Evolutionary conservation across 768 basidiomycete species (phyloP).

Genomic region (Tylopilus sp.): DNA sequence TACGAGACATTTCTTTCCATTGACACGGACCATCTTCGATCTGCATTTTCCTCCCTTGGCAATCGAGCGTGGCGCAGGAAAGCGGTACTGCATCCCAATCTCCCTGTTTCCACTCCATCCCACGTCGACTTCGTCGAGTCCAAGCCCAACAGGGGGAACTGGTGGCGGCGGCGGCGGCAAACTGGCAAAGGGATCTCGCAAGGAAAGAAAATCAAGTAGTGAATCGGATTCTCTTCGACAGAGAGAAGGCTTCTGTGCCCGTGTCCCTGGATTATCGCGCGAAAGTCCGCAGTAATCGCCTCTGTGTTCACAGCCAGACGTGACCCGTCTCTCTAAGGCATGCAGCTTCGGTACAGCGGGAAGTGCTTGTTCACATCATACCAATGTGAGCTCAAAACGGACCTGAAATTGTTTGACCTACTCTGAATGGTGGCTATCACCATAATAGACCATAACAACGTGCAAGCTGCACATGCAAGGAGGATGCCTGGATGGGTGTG

Average conservation of each 20-base stretch:
- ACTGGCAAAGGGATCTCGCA: slow-evolving; percentile 34
- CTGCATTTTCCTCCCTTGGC: slow-evolving; percentile 22
- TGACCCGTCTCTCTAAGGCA: slow-evolving; percentile 7
- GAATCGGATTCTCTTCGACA: slow-evolving; percentile 25
- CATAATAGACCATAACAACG: slow-evolving; percentile 23
- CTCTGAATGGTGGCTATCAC: slow-evolving; percentile 20
- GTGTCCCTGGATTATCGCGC: background rate
- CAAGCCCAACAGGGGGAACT: slow-evolving; percentile 25
- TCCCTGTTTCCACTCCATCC: slow-evolving; percentile 24
- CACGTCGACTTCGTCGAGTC: slow-evolving; percentile 27
- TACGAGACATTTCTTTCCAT: slow-evolving; percentile 21
- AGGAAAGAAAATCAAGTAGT: slow-evolving; percentile 30
- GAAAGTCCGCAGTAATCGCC: background rate
- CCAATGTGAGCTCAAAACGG: slow-evolving; percentile 1
- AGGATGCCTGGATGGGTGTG: slow-evolving; percentile 8
- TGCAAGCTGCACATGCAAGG: slow-evolving; percentile 20
- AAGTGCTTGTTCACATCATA: slow-evolving; percentile 17
- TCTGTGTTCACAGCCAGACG: background rate
- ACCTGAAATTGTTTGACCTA: slow-evolving; percentile 10
- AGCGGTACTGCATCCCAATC: slow-evolving; percentile 30
- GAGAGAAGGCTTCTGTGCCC: slow-evolving; percentile 18
- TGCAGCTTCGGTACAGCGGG: slow-evolving; percentile 8
- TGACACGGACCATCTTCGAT: slow-evolving; percentile 12
- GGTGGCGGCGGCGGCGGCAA: slow-evolving; percentile 32
- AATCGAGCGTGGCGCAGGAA: slow-evolving; percentile 31